Evolutionary conservation across 108 stramenopile species (phyloP), one percentile per base, ranked within the genome.

Genomic region (Skeletonema tropicum): DNA sequence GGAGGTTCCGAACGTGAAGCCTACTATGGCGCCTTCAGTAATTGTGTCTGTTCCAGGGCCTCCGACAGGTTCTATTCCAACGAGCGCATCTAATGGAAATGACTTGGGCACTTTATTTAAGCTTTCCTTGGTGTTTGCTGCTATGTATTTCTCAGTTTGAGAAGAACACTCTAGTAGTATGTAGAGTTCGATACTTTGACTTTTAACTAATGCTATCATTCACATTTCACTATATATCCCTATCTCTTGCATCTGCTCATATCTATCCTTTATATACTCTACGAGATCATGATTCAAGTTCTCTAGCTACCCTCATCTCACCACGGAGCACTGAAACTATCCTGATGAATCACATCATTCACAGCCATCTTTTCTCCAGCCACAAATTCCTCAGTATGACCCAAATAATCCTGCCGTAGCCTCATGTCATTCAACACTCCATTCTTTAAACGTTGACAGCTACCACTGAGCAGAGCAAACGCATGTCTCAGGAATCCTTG

Each of bases 291-390:
- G 21, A 55, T 21, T 23, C 52, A 55, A 55, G 2, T 55, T n/a
- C 1, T 55, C 7, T 29, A 29, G 26, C 26, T n/a, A n/a, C n/a
- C 26, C 52, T 25, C 21, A 8, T 23, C 52, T 55, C 23, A 55
- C 5, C 52, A 55, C 23, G 52, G 52, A 55, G 52, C 52, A 55
- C 23, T 32, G 45, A 76, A 76, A 33, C 75, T 76, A 29, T 69
- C 26, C 19, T 67, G 58, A 36, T 63, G 75, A 61, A 76, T 35
- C 10, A 69, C 35, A 31, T 36, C 48, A 29, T 26, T 52, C 31
- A 76, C 75, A 6, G 75, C 75, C 75, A 76, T 76, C 59, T 57
- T 76, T 41, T 76, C 75, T 25, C 75, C 75, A 13, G 75, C 75
- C 30, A 76, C 75, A 55, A 69, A 32, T 25, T 76, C 75, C 13